phyloP scores from a whole-genome alignment of 176 grass and related monocot genomes.

The Carex scoparia region DNA sequence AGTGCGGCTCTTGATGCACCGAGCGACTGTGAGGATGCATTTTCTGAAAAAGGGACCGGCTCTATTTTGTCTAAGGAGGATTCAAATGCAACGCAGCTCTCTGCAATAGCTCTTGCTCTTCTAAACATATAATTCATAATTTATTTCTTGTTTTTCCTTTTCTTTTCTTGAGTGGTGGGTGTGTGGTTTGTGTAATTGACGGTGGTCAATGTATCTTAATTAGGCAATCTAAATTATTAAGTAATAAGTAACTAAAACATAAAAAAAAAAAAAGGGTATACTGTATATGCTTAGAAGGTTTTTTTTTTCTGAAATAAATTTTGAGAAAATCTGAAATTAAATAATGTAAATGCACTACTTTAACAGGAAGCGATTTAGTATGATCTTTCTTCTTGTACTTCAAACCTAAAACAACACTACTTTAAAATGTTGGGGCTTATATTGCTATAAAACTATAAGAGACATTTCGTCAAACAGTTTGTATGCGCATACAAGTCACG shows the following conservation, averaged over 20 bases:
- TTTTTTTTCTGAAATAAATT: not conserved
- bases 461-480: not conserved
- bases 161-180: not conserved
- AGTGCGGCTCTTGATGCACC: slow-evolving; percentile 44
- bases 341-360: not conserved
- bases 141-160: not conserved
- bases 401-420: not conserved
- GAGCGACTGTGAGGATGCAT: slow-evolving; percentile 37
- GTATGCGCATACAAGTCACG: not conserved
- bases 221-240: not conserved
- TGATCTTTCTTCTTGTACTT: not conserved
- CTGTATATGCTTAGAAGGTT: not conserved
- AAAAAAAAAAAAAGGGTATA: not conserved
- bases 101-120: slow-evolving; percentile 54
- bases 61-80: slow-evolving; percentile 34
- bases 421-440: not conserved
- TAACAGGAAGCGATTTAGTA: not conserved
- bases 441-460: not conserved
- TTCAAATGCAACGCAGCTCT: slow-evolving; percentile 29
- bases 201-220: not conserved
- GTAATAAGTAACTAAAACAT: not conserved
- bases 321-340: not conserved
- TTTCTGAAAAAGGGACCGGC: slow-evolving; percentile 29
- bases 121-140: slow-evolving; percentile 20
- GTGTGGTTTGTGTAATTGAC: not conserved